These are phyloP conservation scores for Coemansia asiatica DNA, from an alignment of 192 early-diverging fungal species.

Conservation along the genomic window DNA sequence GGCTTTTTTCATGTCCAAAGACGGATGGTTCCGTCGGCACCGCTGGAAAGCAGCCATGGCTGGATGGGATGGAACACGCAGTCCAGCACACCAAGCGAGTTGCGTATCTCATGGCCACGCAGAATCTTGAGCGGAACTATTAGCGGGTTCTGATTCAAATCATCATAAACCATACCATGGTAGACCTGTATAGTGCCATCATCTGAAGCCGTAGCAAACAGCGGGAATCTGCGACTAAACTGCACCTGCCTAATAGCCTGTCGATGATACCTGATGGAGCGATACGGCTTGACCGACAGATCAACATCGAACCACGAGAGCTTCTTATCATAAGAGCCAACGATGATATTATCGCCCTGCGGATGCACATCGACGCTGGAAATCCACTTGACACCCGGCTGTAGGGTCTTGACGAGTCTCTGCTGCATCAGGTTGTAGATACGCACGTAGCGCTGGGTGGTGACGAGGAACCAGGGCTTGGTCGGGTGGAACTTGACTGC, in stretches of 20 bases:
- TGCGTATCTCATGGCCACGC: slow-evolving; percentile 71
- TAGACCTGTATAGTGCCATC: slow-evolving; percentile 94
- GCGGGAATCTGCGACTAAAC: slow-evolving; percentile 85
- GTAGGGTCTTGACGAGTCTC: slow-evolving; percentile 78
- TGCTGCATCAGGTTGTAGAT: slow-evolving; percentile 93
- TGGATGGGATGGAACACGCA: slow-evolving; percentile 94
- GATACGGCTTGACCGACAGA: slow-evolving; percentile 88
- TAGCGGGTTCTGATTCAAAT: slow-evolving; percentile 93
- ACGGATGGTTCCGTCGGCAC: slow-evolving; percentile 86
- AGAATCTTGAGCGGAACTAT: slow-evolving; percentile 98
- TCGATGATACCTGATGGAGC: slow-evolving; percentile 84
- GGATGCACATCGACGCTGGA: slow-evolving; percentile 94
- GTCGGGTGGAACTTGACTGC: slow-evolving; percentile 89
- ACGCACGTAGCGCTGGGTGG: slow-evolving; percentile 91
- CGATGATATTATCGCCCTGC: slow-evolving; percentile 90
- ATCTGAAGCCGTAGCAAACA: slow-evolving; percentile 91
- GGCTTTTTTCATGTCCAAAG: slow-evolving; percentile 71
- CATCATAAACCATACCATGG: slow-evolving; percentile 97
- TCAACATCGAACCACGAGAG: slow-evolving; percentile 98
- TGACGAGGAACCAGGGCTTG: slow-evolving; percentile 88
- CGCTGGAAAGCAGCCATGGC: slow-evolving; percentile 94
- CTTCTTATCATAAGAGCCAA: slow-evolving; percentile 94
- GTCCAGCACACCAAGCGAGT: slow-evolving; percentile 75
- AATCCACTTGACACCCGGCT: slow-evolving; percentile 89
- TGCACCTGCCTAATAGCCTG: slow-evolving; percentile 85